These are phyloP conservation scores for Apiospora saccharicola DNA, from an alignment of 2,329 filamentous ascomycete species.

Conservation along the genomic window DNA sequence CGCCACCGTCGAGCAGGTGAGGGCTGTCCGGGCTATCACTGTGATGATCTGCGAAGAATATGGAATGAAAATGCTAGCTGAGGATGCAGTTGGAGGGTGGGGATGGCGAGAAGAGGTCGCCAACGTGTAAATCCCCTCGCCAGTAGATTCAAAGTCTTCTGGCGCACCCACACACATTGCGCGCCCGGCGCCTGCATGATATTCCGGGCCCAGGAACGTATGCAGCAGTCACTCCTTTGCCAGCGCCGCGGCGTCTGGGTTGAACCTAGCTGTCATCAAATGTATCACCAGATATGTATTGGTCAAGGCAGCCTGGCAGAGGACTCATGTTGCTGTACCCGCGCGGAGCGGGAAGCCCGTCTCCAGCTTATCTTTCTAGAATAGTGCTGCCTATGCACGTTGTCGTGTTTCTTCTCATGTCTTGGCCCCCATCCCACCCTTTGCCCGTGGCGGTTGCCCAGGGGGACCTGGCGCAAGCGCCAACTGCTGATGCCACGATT, in stretches of 20 bases:
- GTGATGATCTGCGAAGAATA: constrained; percentile 55
- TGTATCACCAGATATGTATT: background rate
- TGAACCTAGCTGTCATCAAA: background rate
- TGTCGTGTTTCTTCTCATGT: background rate
- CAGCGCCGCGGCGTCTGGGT: background rate
- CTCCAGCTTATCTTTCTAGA: background rate
- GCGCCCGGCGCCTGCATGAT: constrained; percentile 12
- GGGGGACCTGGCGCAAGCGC: background rate
- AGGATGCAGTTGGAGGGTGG: constrained; percentile 47
- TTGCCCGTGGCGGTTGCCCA: constrained; percentile 1
- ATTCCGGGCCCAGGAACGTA: background rate
- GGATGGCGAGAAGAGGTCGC: constrained; percentile 56
- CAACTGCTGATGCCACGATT: background rate
- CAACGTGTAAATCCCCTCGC: constrained; percentile 41
- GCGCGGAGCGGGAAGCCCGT: background rate
- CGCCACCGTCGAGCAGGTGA: constrained; percentile 55
- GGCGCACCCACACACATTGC: background rate
- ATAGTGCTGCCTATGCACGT: background rate
- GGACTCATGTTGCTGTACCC: background rate
- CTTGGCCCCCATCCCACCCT: background rate
- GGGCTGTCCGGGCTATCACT: constrained; percentile 54
- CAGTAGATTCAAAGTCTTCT: background rate
- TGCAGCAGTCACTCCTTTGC: background rate
- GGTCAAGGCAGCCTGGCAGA: background rate
- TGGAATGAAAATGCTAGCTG: constrained; percentile 52